phyloP scores from a whole-genome alignment of 176 grass and related monocot genomes.

The Coix lacrymajobi region DNA sequence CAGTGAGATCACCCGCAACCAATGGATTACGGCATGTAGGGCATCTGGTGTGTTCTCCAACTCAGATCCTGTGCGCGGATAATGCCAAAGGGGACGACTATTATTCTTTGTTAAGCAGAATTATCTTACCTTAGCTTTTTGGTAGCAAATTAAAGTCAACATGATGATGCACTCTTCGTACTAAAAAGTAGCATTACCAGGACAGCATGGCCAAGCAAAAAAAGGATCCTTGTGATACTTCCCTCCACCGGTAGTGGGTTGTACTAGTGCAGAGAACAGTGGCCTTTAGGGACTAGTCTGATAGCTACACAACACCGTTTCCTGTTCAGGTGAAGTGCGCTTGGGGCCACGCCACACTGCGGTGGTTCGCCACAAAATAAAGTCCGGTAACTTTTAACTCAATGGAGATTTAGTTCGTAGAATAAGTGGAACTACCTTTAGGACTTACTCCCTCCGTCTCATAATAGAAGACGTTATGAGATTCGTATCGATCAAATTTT shows the following conservation, averaged over 20 bases:
- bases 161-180: neutral
- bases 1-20: neutral
- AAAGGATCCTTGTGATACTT: neutral
- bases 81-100: neutral
- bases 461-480: too few species aligned
- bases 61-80: neutral
- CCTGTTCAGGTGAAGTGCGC: neutral
- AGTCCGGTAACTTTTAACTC: neutral
- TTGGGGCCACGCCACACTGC: neutral
- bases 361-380: conserved; percentile 8
- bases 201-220: neutral
- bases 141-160: neutral
- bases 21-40: neutral
- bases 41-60: neutral
- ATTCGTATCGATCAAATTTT: too few species aligned
- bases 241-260: neutral
- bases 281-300: neutral
- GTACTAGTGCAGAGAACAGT: neutral
- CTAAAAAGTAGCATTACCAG: neutral
- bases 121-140: neutral
- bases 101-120: neutral
- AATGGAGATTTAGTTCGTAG: neutral
- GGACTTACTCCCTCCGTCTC: too few species aligned
- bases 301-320: neutral
- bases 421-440: neutral